Percentiles rank a stretch among this genome's conserved stretches.
Evolutionary conservation across 108 stramenopile genomes (phyloP).

Genomic region (Mayamaea pseudoterrestris): DNA sequence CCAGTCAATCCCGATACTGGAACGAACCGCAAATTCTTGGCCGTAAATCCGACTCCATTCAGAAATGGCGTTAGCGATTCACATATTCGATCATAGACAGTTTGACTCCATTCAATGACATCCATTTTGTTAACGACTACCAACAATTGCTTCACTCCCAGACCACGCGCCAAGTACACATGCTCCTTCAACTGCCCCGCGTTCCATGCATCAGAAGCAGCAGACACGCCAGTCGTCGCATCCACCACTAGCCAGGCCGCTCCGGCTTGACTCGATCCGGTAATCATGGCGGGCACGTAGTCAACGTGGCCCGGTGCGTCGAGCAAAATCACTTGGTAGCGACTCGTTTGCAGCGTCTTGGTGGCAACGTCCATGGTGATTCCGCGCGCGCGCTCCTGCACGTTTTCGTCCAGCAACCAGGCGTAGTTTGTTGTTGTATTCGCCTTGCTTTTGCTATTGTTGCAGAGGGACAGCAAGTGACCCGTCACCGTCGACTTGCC

Average conservation of each 20-base stretch:
- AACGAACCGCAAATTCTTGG: constrained; percentile 76
- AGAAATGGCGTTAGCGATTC: constrained; percentile 41
- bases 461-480: constrained; percentile 50
- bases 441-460: constrained; percentile 13
- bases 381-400: constrained; percentile 97
- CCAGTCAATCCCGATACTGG: constrained; percentile 94
- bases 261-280: constrained; percentile 96
- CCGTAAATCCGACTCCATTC: constrained; percentile 43
- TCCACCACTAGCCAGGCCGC: constrained; percentile 90
- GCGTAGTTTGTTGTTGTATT: constrained; percentile 71
- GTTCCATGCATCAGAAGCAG: constrained; percentile 49
- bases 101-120: constrained; percentile 76
- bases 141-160: constrained; percentile 95
- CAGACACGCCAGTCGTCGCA: constrained; percentile 35
- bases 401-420: constrained; percentile 96
- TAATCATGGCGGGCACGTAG: constrained; percentile 96
- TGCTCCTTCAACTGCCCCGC: constrained; percentile 96
- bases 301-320: constrained; percentile 96
- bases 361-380: constrained; percentile 99
- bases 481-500: constrained; percentile 92
- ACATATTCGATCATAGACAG: constrained; percentile 82
- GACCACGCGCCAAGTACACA: constrained; percentile 85
- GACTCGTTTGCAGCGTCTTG: constrained; percentile 66
- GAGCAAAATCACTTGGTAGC: constrained; percentile 67
- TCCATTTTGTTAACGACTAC: constrained; percentile 98